Conservation (phyloP, 495 filamentous ascomycete species). For the Trichoderma erinaceum region DNA sequence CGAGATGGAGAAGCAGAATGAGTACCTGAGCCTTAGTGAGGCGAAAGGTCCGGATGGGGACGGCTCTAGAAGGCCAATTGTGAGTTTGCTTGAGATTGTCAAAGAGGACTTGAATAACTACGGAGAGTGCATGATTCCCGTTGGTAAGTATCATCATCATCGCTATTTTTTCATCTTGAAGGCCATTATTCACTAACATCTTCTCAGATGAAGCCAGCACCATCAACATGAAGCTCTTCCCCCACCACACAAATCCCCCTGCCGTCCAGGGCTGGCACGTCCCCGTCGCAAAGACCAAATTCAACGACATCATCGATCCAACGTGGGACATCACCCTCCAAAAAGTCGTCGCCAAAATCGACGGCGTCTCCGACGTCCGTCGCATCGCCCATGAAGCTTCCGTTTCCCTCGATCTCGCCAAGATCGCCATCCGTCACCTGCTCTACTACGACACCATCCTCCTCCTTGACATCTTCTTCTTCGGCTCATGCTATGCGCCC, state of each 20-base stretch:
- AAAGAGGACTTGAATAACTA: conserved; percentile 97
- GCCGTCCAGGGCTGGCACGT: conserved; percentile 81
- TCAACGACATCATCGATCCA: conserved; percentile 62
- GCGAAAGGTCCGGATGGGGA: conserved; percentile 26
- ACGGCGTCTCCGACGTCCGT: conserved; percentile 82
- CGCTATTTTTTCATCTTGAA: neutral
- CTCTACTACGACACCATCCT: conserved; percentile 85
- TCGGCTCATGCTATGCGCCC: conserved; percentile 80
- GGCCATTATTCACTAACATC: neutral
- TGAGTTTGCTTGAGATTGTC: conserved; percentile 80
- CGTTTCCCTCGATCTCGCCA: conserved; percentile 74
- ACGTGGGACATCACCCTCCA: conserved; percentile 91
- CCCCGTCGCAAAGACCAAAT: conserved; percentile 78
- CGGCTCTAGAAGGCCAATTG: conserved; percentile 56
- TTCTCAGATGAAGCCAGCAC: conserved; percentile 78
- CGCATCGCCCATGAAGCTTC: conserved; percentile 79
- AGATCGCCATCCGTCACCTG: conserved; percentile 78
- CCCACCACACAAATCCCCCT: conserved; percentile 69
- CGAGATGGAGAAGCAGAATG: conserved; percentile 79
- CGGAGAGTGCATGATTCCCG: conserved; percentile 94
- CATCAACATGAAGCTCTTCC: conserved; percentile 93
- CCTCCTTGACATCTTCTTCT: conserved; percentile 89
- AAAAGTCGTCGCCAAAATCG: conserved; percentile 72
- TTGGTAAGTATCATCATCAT: conserved; percentile 48
- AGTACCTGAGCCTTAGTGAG: conserved; percentile 59